Conservation (phyloP, 768 basidiomycete genomes). For the Postia placenta region DNA sequence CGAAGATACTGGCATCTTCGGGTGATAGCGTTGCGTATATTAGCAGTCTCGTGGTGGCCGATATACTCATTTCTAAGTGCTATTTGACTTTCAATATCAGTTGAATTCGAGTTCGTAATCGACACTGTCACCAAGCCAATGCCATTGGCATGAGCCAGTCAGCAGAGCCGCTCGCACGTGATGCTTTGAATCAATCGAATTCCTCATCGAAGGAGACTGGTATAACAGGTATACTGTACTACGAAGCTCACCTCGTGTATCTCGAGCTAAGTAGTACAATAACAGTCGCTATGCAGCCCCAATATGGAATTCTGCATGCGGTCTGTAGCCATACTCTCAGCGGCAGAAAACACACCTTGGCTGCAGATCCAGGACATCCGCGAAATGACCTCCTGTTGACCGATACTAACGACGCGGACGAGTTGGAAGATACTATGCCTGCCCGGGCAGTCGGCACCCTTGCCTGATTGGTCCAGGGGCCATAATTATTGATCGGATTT, state of each 20-base stretch:
- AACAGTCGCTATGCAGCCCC: no score
- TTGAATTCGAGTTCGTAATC: not conserved
- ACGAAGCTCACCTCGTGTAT: no score
- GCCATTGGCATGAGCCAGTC: not conserved
- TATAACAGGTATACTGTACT: no score
- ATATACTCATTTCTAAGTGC: not conserved
- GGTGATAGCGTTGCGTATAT: conserved; percentile 2
- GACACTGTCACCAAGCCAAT: not conserved
- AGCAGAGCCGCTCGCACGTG: not conserved
- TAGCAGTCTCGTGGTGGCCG: not conserved
- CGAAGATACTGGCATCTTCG: not conserved
- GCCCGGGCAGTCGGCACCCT: not conserved
- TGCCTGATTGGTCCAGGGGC: not conserved
- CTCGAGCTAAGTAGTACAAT: no score
- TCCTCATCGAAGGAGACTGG: not conserved
- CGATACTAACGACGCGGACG: no score
- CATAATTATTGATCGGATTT: not conserved
- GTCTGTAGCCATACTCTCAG: no score
- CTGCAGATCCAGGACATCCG: no score
- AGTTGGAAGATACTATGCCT: not conserved
- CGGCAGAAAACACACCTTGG: no score
- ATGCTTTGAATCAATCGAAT: not conserved
- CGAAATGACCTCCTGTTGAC: no score
- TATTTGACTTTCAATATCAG: not conserved
- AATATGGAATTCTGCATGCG: no score